Base-by-base conservation (phyloP, 2,329 filamentous ascomycete genomes). In the Aspergillus nomiae region DNA sequence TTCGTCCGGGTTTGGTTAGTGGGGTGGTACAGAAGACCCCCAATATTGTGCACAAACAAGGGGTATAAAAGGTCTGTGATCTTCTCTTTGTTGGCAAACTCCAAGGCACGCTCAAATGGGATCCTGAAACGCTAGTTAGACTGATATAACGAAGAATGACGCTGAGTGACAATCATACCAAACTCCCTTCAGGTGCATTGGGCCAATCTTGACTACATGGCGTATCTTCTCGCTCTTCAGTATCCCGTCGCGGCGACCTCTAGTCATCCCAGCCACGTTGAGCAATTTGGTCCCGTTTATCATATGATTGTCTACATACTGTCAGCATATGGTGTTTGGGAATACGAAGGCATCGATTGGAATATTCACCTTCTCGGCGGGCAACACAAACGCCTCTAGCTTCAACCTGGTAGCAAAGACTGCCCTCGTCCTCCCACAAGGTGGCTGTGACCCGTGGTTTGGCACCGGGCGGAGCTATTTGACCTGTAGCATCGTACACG, bases 71-170 rank as follows among this genome's bases (percentile, higher is more conserved):
- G 83, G 80, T 98, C 94, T 0, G 95, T 98, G 67, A 98, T 99
- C 82, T 98, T 98, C 80, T 99, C 95, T 85, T 97, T 98, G 83
- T 99, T 99, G 68, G 95, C 95, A 76, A 99, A 98, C 73, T 98
- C 95, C 59, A 99, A 83, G n/a, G 95, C 95, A 69, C 95, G 90
- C 71, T 98, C 95, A 72, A 96, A 98, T 2, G 95, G 95, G 73
- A 99, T 99, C 94, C 94, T 97, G 70, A 21, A 56, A 21, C 41
- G 50, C 58, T 58, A 60, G 56, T 70, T 57, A 75, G 63, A 24
- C 41, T 61, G 16, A 34, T 60, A 73, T 58, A 10, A 24, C 66
- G 30, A 3, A 14, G 36, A 43, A 4, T 26, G 43, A 5, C 16
- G 56, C 3, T 10, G n/a, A 21, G 45, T 34, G 36, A 34, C 21